phyloP scores from a whole-genome alignment of 495 filamentous ascomycete species.

The Lasiosphaeria miniovina region DNA sequence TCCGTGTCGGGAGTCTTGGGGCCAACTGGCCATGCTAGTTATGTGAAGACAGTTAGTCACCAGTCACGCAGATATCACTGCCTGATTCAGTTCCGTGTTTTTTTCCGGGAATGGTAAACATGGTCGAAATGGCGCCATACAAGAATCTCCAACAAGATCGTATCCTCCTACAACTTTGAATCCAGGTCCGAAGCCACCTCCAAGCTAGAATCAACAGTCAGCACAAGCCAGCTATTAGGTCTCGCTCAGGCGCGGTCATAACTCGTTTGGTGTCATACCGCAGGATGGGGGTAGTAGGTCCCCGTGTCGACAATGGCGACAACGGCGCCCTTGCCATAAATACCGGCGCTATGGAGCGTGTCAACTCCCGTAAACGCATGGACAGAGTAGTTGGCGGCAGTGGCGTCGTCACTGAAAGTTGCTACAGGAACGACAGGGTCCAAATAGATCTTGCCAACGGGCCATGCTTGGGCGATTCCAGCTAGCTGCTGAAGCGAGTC shows the following conservation, averaged over 20 bases:
- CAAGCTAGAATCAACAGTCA: slow-evolving; percentile 20
- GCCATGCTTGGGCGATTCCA: slow-evolving; percentile 27
- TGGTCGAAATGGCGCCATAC: slow-evolving; percentile 12
- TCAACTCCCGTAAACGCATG: slow-evolving; percentile 34
- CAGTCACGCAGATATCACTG: neutral
- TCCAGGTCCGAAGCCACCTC: slow-evolving; percentile 35
- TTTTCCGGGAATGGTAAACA: neutral
- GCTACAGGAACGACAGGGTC: slow-evolving; percentile 8
- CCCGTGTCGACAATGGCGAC: slow-evolving; percentile 43
- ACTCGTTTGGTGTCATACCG: slow-evolving; percentile 16
- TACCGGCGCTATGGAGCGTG: slow-evolving; percentile 28
- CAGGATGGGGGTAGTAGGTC: slow-evolving; percentile 46
- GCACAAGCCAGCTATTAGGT: neutral
- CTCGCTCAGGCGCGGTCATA: neutral
- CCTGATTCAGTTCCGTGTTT: neutral
- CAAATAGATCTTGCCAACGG: slow-evolving; percentile 23
- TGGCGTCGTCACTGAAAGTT: slow-evolving; percentile 20
- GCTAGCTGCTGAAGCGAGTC: slow-evolving; percentile 22
- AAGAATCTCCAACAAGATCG: slow-evolving; percentile 32
- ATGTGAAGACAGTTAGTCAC: neutral
- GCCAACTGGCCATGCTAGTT: slow-evolving; percentile 24
- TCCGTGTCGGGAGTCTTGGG: slow-evolving; percentile 36
- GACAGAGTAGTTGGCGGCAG: slow-evolving; percentile 27
- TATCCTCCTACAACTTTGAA: slow-evolving; percentile 37
- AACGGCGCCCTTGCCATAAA: slow-evolving; percentile 29